These are phyloP conservation scores for Chalaropsis thielavioides DNA, from an alignment of 2,329 filamentous ascomycete species.

Conservation along the genomic window DNA sequence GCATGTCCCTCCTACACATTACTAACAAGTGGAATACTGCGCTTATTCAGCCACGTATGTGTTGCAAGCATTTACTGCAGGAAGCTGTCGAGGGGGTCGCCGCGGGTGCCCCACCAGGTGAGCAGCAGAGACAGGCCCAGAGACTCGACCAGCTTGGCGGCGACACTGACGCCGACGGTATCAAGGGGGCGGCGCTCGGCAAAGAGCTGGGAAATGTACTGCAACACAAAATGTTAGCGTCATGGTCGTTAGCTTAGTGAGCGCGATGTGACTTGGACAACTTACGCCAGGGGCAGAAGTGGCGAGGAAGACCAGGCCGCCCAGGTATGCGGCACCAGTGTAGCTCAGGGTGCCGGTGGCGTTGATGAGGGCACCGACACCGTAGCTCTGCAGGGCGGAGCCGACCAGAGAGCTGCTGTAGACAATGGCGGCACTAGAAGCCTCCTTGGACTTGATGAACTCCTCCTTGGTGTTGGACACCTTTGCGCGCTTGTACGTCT, in stretches of 20 bases:
- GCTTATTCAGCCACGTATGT: neutral
- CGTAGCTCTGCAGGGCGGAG: slow-evolving; percentile 77
- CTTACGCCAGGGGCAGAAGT: slow-evolving; percentile 74
- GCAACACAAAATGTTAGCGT: neutral
- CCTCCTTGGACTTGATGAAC: slow-evolving; percentile 87
- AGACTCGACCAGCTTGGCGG: slow-evolving; percentile 82
- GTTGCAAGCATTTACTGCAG: slow-evolving; percentile 12
- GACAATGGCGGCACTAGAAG: slow-evolving; percentile 69
- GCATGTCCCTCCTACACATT: slow-evolving; percentile 10
- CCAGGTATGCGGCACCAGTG: slow-evolving; percentile 93
- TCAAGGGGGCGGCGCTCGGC: slow-evolving; percentile 86
- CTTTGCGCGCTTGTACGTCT: slow-evolving; percentile 88
- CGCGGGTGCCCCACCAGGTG: slow-evolving; percentile 94
- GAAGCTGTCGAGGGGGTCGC: slow-evolving; percentile 66
- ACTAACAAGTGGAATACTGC: slow-evolving; percentile 1
- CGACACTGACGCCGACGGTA: slow-evolving; percentile 69
- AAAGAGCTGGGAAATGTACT: slow-evolving; percentile 79
- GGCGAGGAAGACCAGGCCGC: slow-evolving; percentile 79
- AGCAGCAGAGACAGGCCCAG: slow-evolving; percentile 83
- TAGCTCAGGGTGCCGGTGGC: slow-evolving; percentile 89
- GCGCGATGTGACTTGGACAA: slow-evolving; percentile 20
- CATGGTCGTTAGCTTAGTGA: neutral
- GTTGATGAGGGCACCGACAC: slow-evolving; percentile 81
- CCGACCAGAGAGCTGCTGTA: slow-evolving; percentile 85
- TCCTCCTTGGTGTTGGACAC: slow-evolving; percentile 88